These are phyloP conservation scores for Amphirosellinia nigrospora DNA, from an alignment of 495 filamentous ascomycete species.

Conservation along the genomic window DNA sequence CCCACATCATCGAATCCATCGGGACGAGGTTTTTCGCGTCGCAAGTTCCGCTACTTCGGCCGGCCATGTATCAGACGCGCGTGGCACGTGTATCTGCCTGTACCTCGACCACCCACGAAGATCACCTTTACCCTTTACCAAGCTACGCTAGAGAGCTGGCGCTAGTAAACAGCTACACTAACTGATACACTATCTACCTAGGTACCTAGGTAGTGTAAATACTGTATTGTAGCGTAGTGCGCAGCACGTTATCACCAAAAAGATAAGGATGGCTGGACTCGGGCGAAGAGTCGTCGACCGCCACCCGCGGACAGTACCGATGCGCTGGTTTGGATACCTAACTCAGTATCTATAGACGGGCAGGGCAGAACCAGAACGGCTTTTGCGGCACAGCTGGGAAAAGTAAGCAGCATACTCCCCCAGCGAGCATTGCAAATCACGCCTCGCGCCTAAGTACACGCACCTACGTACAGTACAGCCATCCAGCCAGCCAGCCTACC, in stretches of 20 bases:
- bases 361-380: too few species aligned
- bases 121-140: conserved; percentile 16
- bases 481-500: too few species aligned
- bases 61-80: background rate
- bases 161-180: conserved; percentile 15
- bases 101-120: conserved; percentile 12
- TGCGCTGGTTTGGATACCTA: background rate
- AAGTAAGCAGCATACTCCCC: conserved; percentile 4
- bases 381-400: conserved; percentile 7
- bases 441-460: background rate
- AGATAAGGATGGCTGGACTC: background rate
- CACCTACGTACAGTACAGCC: too few species aligned
- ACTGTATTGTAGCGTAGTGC: background rate
- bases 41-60: conserved; percentile 13
- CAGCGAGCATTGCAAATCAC: conserved; percentile 9
- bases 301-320: background rate
- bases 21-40: background rate
- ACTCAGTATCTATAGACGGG: background rate
- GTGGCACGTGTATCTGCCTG: background rate
- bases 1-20: conserved; percentile 24
- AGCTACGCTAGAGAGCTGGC: conserved; percentile 3
- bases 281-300: background rate
- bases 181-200: background rate
- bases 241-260: background rate
- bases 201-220: background rate